Percentiles rank a stretch among this genome's conserved stretches.
Evolutionary conservation across 202 grass and related monocot species (phyloP).

Genomic region (Setaria viridis): DNA sequence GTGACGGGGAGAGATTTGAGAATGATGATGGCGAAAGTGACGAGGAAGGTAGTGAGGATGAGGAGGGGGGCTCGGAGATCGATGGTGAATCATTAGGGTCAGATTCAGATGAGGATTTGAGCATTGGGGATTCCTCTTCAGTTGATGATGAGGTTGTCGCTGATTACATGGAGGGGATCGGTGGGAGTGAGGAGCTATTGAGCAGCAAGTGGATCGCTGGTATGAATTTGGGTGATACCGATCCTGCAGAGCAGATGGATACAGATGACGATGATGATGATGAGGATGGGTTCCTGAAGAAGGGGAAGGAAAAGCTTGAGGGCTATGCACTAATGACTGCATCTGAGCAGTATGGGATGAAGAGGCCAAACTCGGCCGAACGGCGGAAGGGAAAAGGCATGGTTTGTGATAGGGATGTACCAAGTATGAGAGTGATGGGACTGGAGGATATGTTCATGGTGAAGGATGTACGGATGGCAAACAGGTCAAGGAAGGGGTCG

Average conservation of each 20-base stretch:
- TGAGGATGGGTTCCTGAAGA: constrained; percentile 59
- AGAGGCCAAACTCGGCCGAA: constrained; percentile 48
- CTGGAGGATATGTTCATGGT: constrained; percentile 65
- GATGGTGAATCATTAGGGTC: constrained; percentile 24
- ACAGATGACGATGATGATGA: constrained; percentile 68
- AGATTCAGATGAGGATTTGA: constrained; percentile 50
- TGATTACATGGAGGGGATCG: constrained; percentile 88
- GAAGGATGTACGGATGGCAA: constrained; percentile 62
- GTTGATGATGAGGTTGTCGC: constrained; percentile 68
- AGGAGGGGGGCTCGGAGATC: constrained; percentile 15
- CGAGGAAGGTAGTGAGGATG: constrained; percentile 36
- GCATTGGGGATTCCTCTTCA: constrained; percentile 45
- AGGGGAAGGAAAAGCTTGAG: constrained; percentile 46
- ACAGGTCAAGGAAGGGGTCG: constrained; percentile 37
- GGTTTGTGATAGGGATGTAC: constrained; percentile 31
- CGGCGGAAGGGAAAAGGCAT: constrained; percentile 51
- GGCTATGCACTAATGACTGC: constrained; percentile 70
- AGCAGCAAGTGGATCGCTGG: constrained; percentile 45
- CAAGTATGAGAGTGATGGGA: constrained; percentile 46
- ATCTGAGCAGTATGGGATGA: constrained; percentile 77
- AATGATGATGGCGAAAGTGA: constrained; percentile 47
- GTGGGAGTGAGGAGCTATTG: constrained; percentile 59
- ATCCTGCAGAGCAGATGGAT: constrained; percentile 50
- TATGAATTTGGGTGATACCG: constrained; percentile 61
- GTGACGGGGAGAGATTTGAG: constrained; percentile 45